Evolutionary conservation across 31 red algal genomes (phyloP).

Genomic region (Asparagopsis taxiformis): DNA sequence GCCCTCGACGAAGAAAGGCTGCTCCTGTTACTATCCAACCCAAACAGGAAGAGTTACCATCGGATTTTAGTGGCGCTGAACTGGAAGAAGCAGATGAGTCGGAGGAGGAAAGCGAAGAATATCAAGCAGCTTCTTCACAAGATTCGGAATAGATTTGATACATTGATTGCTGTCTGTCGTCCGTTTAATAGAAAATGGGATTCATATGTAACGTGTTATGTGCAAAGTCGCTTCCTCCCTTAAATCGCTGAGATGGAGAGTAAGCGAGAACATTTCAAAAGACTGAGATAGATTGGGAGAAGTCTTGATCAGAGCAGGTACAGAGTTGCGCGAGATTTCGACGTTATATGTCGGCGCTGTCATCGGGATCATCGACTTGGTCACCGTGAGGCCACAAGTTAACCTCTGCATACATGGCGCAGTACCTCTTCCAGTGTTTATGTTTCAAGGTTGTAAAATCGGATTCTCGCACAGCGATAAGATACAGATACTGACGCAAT

Average conservation of each 20-base stretch:
- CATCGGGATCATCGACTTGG: no score
- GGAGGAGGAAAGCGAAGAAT: constrained; percentile 53
- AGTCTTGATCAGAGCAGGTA: no score
- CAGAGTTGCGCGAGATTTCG: no score
- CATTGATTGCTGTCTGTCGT: no score
- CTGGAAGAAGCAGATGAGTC: constrained; percentile 26
- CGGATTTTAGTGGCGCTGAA: constrained; percentile 56
- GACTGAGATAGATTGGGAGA: no score
- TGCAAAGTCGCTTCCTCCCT: no score
- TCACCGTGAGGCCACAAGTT: no score
- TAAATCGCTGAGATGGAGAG: no score
- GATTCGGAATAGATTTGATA: constrained; percentile 20
- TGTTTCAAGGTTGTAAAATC: constrained; percentile 86
- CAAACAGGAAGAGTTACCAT: constrained; percentile 33
- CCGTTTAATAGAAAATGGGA: no score
- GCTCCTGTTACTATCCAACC: constrained; percentile 7
- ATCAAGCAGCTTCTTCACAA: constrained; percentile 31
- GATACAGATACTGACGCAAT: constrained; percentile 59
- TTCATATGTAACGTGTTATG: no score
- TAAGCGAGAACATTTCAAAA: no score
- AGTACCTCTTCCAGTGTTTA: constrained; percentile 77
- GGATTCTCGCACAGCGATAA: constrained; percentile 65
- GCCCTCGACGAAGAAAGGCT: constrained; percentile 25
- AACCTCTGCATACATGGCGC: constrained; percentile 5
- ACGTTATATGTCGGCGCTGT: background rate